Base-by-base conservation (phyloP, 129 eudicot species). In the Heracleum sosnowskyi region DNA sequence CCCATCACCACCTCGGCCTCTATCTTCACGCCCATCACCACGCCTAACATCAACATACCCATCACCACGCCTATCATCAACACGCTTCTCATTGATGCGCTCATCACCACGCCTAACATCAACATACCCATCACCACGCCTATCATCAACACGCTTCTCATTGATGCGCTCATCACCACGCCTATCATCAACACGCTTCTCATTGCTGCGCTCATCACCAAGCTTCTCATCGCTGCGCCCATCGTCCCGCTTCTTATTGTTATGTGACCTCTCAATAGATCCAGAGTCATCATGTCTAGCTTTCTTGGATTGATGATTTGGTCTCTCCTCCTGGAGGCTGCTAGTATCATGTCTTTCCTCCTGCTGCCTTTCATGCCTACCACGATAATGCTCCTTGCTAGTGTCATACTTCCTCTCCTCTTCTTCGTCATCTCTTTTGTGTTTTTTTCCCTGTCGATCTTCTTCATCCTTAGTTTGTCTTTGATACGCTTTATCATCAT, bases 241-340 rank as follows among this genome's bases (percentile, higher is more conserved):
- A 49, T 49, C 57, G 0, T 2, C n/a, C 0, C n/a, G n/a, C 57
- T 74, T 83, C 72, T 84, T 80, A 68, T 79, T 76, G 5, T 78
- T 85, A 69, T 86, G 1, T 55, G 64, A 79, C 82, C 84, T 86
- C 57, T 84, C 91, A 62, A 75, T 75, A 5, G 84, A 77, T 13
- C 68, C 84, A 26, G 76, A 78, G 74, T 80, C 92, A 22, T 87
- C 98, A 82, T 86, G 80, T 69, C 89, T 86, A 77, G 80, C 82
- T 85, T 93, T 89, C 93, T 90, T 89, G 4, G 83, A 78, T 39
- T 84, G 55, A 76, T 77, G 86, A n/a, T 5, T 15, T 31, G 74
- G 49, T 74, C 87, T 79, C 28, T 83, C 97, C 66, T 85, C 82
- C 73, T 89, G 91, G 73, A 81, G 74, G 68, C 89, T 85, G 80